These are phyloP conservation scores for Fusarium lyarnte DNA, from an alignment of 2,329 filamentous ascomycete genomes.

Conservation along the genomic window DNA sequence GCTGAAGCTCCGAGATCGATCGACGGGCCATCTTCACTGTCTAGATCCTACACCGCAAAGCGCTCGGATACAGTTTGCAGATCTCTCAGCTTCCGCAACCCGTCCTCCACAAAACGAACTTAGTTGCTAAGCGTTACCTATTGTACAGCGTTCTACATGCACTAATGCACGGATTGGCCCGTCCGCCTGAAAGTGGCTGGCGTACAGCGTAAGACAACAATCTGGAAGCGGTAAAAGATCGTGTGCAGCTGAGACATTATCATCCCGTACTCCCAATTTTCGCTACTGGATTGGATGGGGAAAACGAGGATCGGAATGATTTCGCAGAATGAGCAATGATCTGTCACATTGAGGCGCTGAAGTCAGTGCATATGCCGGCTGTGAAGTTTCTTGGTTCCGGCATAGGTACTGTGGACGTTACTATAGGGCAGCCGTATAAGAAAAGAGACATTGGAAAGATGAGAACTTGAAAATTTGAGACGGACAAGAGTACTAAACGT, in stretches of 20 bases:
- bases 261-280: not conserved
- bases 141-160: not conserved
- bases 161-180: not conserved
- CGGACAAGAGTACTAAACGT: not conserved
- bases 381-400: not conserved
- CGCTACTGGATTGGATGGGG: not conserved
- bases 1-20: not conserved
- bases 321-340: not conserved
- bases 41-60: not conserved
- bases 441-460: not conserved
- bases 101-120: not conserved
- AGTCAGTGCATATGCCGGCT: not conserved
- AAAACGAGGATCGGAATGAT: not conserved
- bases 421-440: not conserved
- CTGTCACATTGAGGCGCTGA: not conserved
- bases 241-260: not conserved
- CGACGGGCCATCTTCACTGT: not conserved
- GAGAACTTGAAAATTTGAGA: not conserved
- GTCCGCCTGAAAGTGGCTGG: not conserved
- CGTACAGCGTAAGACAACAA: not conserved
- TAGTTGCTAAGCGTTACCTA: not conserved
- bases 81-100: not conserved
- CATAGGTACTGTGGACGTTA: not conserved
- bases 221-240: not conserved
- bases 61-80: not conserved